phyloP scores from a whole-genome alignment of 2,329 filamentous ascomycete genomes.

The Emydomyces testavorans region DNA sequence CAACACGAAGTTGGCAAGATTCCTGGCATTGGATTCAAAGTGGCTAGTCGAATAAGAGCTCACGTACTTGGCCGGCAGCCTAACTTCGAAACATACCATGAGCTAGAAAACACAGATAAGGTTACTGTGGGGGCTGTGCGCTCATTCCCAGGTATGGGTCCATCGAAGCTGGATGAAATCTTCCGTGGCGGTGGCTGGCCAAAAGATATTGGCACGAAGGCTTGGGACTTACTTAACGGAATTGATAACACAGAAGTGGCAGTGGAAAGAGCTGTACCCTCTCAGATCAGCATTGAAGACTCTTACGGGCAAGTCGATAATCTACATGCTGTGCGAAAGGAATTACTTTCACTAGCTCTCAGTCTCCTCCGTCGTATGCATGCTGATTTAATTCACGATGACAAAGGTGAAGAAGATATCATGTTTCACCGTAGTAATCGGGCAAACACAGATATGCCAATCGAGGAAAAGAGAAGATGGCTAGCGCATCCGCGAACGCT shows the following conservation, averaged over 20 bases:
- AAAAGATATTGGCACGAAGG: slow-evolving; percentile 56
- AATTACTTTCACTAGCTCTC: slow-evolving; percentile 55
- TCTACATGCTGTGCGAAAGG: slow-evolving; percentile 50
- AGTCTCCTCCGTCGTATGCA: slow-evolving; percentile 71
- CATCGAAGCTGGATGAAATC: slow-evolving; percentile 54
- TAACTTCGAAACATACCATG: slow-evolving; percentile 26
- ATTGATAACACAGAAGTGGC: slow-evolving; percentile 65
- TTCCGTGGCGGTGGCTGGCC: slow-evolving; percentile 59
- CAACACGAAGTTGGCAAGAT: slow-evolving; percentile 64
- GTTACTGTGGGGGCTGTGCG: slow-evolving; percentile 58
- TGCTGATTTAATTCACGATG: slow-evolving; percentile 54
- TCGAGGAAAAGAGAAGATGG: slow-evolving; percentile 44
- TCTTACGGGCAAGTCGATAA: slow-evolving; percentile 65
- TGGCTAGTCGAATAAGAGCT: slow-evolving; percentile 55
- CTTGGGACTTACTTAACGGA: slow-evolving; percentile 73
- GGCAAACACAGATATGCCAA: background rate
- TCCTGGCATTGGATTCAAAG: slow-evolving; percentile 74
- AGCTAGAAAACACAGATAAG: slow-evolving; percentile 36
- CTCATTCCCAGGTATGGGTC: slow-evolving; percentile 49
- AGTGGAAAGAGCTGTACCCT: slow-evolving; percentile 58
- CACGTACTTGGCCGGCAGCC: slow-evolving; percentile 42
- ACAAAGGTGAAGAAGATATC: slow-evolving; percentile 24
- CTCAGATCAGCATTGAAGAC: slow-evolving; percentile 90
- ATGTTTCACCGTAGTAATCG: slow-evolving; percentile 12
- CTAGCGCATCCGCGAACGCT: slow-evolving; percentile 69